Conservation (phyloP, 2,329 filamentous ascomycete species). For the Ophiostoma australiae region DNA sequence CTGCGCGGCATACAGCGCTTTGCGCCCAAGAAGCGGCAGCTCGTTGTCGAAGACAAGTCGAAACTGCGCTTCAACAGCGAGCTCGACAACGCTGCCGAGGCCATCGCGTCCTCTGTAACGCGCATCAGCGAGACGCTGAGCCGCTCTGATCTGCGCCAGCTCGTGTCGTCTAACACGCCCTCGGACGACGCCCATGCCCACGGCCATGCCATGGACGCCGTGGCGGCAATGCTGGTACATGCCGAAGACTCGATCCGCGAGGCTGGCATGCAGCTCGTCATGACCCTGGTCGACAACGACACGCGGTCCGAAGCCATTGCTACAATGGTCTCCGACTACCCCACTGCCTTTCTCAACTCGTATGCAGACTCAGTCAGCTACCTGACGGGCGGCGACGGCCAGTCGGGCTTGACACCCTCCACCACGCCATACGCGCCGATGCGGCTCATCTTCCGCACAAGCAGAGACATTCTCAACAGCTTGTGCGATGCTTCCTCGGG, state of each 20-base stretch:
- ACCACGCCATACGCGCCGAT: conserved; percentile 52
- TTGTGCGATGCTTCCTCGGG: conserved; percentile 54
- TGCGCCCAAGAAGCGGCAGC: conserved; percentile 47
- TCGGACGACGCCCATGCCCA: conserved; percentile 47
- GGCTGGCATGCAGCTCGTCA: conserved; percentile 75
- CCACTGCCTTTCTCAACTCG: conserved; percentile 42
- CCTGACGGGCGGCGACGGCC: conserved; percentile 35
- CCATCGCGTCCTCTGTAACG: conserved; percentile 70
- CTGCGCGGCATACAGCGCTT: conserved; percentile 75
- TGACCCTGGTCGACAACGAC: conserved; percentile 68
- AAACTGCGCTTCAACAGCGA: conserved; percentile 73
- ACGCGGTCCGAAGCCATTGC: conserved; percentile 48
- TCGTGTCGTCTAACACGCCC: conserved; percentile 53
- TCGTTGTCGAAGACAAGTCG: conserved; percentile 37
- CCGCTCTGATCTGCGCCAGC: conserved; percentile 58
- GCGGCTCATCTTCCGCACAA: conserved; percentile 52
- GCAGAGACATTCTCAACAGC: conserved; percentile 51
- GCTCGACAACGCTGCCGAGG: conserved; percentile 50
- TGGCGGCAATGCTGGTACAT: conserved; percentile 73
- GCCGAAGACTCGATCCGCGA: conserved; percentile 74
- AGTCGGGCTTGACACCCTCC: conserved; percentile 27
- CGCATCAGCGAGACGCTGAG: conserved; percentile 68
- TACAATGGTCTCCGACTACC: conserved; percentile 43
- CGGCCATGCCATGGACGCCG: conserved; percentile 55
- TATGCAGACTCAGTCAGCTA: conserved; percentile 42